phyloP scores from a whole-genome alignment of 2,329 filamentous ascomycete genomes.

The Teratosphaeria destructans region DNA sequence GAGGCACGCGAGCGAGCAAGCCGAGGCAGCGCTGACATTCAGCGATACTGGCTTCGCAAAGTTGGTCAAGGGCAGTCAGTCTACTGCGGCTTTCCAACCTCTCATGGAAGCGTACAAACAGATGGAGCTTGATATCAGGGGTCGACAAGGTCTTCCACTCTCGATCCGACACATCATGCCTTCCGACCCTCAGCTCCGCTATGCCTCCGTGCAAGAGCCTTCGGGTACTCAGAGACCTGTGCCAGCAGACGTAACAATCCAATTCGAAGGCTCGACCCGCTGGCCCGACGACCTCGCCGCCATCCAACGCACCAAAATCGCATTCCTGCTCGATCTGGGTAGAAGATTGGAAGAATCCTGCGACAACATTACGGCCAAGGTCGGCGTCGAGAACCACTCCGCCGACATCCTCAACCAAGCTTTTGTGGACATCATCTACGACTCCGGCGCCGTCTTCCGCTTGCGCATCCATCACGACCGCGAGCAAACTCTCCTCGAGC shows the following conservation, averaged over 20 bases:
- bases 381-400: constrained; percentile 71
- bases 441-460: constrained; percentile 61
- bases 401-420: constrained; percentile 63
- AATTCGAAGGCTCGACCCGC: constrained; percentile 84
- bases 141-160: constrained; percentile 75
- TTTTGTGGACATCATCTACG: constrained; percentile 73
- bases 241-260: constrained; percentile 70
- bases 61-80: constrained; percentile 30
- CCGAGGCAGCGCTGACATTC: constrained; percentile 36
- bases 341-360: constrained; percentile 57
- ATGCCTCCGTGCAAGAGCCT: constrained; percentile 53
- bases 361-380: constrained; percentile 50
- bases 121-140: constrained; percentile 67
- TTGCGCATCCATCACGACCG: constrained; percentile 82
- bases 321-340: constrained; percentile 67
- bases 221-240: constrained; percentile 26
- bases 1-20: constrained; percentile 54
- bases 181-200: constrained; percentile 62
- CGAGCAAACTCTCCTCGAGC: constrained; percentile 70
- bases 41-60: constrained; percentile 37
- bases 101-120: constrained; percentile 59
- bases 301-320: constrained; percentile 88
- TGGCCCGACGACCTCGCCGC: constrained; percentile 90
- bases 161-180: constrained; percentile 71
- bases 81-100: constrained; percentile 51